phyloP scores from a whole-genome alignment of 2,329 filamentous ascomycete species.

The Teratosphaeria pseudoeucalypti region DNA sequence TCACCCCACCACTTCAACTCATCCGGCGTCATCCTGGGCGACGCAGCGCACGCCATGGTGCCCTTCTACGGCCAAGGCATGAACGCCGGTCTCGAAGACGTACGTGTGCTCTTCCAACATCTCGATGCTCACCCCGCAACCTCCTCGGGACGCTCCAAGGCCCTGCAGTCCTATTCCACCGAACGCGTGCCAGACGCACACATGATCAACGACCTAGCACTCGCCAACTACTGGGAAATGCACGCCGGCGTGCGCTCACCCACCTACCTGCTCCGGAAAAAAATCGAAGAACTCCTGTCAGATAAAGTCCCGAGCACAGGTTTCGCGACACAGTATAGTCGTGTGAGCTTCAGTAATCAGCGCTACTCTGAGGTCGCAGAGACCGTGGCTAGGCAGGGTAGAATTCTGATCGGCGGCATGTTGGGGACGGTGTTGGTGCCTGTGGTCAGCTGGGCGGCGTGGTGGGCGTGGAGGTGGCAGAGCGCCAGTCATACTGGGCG shows the following conservation, averaged over 20 bases:
- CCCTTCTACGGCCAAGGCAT: constrained; percentile 98
- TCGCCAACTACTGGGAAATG: constrained; percentile 93
- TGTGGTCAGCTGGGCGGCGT: constrained; percentile 13
- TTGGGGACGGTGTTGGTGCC: constrained; percentile 39
- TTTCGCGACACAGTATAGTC: constrained; percentile 85
- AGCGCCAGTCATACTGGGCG: constrained; percentile 1
- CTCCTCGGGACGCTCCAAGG: constrained; percentile 26
- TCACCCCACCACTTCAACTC: constrained; percentile 71
- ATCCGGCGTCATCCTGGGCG: constrained; percentile 75
- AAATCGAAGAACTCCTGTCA: constrained; percentile 72
- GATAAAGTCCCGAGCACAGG: constrained; percentile 66
- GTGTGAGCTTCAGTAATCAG: constrained; percentile 89
- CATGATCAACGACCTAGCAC: constrained; percentile 83
- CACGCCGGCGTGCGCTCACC: constrained; percentile 69
- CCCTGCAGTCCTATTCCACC: constrained; percentile 65
- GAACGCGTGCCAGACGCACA: constrained; percentile 69
- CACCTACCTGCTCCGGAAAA: constrained; percentile 71
- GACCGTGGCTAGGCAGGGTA: constrained; percentile 59
- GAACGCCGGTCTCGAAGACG: constrained; percentile 92
- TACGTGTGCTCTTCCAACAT: constrained; percentile 73
- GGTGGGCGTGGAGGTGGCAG: constrained; percentile 19
- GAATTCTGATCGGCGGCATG: constrained; percentile 24
- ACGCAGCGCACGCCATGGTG: constrained; percentile 95
- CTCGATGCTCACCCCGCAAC: constrained; percentile 57
- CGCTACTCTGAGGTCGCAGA: constrained; percentile 73